Conservation (phyloP, 1,139 yeast genomes). For the Pichia sp. region DNA sequence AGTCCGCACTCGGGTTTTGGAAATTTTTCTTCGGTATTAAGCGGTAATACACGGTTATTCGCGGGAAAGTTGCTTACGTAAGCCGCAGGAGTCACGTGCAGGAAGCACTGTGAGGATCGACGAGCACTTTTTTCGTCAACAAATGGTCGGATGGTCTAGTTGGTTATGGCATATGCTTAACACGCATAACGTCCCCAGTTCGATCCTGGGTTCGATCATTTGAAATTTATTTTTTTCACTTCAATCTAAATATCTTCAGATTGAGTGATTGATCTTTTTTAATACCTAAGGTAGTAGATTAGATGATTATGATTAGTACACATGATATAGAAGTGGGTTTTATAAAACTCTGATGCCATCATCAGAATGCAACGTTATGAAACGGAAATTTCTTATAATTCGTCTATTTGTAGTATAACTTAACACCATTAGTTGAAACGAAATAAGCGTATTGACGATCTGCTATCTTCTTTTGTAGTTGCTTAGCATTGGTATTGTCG, state of each 20-base stretch:
- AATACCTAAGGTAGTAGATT: neutral
- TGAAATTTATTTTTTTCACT: constrained; percentile 12
- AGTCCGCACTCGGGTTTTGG: no score
- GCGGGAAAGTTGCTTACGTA: neutral
- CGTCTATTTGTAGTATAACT: constrained; percentile 12
- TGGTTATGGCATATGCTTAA: constrained; percentile 99
- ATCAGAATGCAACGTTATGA: neutral
- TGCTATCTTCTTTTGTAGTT: neutral
- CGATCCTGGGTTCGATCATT: constrained; percentile 99
- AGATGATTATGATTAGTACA: neutral
- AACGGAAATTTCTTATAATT: neutral
- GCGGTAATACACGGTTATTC: no score
- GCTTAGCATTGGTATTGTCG: no score
- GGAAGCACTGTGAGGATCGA: no score
- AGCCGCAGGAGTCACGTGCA: no score
- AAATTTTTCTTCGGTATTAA: no score
- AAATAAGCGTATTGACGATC: constrained; percentile 14
- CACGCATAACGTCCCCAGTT: constrained; percentile 99
- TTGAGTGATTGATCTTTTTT: neutral
- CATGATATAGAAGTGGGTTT: no score
- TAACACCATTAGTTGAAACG: constrained; percentile 12
- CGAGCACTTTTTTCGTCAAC: neutral
- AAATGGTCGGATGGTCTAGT: constrained; percentile 80
- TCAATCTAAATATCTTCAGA: neutral
- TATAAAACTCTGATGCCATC: neutral